Base-by-base conservation (phyloP, 2,329 filamentous ascomycete species). In the Colletotrichum trifolii region DNA sequence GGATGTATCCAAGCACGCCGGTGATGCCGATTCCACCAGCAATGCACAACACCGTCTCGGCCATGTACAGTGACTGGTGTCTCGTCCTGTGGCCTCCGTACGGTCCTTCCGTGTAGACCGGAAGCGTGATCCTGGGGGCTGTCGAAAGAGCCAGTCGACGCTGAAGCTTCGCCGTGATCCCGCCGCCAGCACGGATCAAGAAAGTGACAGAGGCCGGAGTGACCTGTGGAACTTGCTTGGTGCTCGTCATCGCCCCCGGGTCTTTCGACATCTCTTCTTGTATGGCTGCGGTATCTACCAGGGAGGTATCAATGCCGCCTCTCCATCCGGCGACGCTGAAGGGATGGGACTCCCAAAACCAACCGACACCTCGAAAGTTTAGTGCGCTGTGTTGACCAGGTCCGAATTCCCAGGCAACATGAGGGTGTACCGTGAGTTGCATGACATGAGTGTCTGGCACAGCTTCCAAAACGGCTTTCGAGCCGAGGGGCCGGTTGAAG, bases 371-470 rank as follows among this genome's bases (percentile, higher is more conserved):
- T n/a, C 75, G 74, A 54, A 78, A 78, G 68, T 71, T 72, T 2
- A 79, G 71, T 57, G 78, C 78, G 1, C 71, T 75, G 36, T 83
- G 78, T 5, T 75, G 69, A 2, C 76, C 78, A 0, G 75, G 74
- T 8, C 66, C 60, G 0, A 64, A 60, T 4, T 67, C 70, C 75
- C 77, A 82, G 35, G 76, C 67, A 6, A 81, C 65, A 7, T 77
- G 79, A 1, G 72, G 72, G 25, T 49, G 42, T 9, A 85, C 67
- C 58, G 83, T 80, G 9, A 85, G 70, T 6, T 81, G 75, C 13
- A 83, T 69, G 42, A 77, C 69, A 6, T 71, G 71, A 13, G 58
- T 48, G 11, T 54, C 49, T 4, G 58, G 50, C 3, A 55, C 55
- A 8, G 58, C 58, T 36, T 46, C 45, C 2, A 60, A 17, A 10